Conservation (phyloP, 208 protist genomes). For the Wallacemonas sp. region DNA sequence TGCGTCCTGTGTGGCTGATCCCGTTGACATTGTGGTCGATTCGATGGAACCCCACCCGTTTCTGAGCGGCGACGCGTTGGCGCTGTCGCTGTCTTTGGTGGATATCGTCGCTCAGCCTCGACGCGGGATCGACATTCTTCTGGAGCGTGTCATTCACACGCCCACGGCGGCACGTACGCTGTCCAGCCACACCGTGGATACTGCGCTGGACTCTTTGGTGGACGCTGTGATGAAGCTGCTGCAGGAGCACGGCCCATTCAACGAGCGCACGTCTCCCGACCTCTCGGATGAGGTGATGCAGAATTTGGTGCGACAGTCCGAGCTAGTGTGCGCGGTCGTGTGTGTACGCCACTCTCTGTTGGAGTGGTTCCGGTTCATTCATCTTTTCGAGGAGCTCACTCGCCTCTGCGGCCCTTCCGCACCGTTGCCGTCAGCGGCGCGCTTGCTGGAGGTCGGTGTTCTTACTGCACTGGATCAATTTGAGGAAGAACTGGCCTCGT, state of each 20-base stretch:
- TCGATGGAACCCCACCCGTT: constrained; percentile 2
- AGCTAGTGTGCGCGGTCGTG: constrained; percentile 64
- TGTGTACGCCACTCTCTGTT: constrained; percentile 45
- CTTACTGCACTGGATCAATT: background rate
- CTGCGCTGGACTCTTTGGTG: background rate
- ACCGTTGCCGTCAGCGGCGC: background rate
- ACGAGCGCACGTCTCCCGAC: constrained; percentile 33
- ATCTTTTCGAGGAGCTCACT: constrained; percentile 54
- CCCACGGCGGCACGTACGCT: constrained; percentile 18
- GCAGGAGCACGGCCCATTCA: constrained; percentile 22
- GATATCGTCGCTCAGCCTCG: background rate
- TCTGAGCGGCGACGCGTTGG: constrained; percentile 6
- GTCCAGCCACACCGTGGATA: constrained; percentile 3
- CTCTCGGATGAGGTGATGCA: constrained; percentile 26
- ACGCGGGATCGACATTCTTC: background rate
- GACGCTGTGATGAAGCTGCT: constrained; percentile 14
- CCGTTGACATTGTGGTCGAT: background rate
- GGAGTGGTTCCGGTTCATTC: constrained; percentile 64
- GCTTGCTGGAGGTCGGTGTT: background rate
- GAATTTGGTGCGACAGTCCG: constrained; percentile 29
- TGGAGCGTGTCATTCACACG: constrained; percentile 14
- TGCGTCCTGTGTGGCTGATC: background rate
- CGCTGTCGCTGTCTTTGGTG: constrained; percentile 2
- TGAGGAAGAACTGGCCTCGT: background rate
- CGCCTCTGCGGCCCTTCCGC: constrained; percentile 10